Base-by-base conservation (phyloP, 257 asterid genomes). In the Solanum chiquidenum region DNA sequence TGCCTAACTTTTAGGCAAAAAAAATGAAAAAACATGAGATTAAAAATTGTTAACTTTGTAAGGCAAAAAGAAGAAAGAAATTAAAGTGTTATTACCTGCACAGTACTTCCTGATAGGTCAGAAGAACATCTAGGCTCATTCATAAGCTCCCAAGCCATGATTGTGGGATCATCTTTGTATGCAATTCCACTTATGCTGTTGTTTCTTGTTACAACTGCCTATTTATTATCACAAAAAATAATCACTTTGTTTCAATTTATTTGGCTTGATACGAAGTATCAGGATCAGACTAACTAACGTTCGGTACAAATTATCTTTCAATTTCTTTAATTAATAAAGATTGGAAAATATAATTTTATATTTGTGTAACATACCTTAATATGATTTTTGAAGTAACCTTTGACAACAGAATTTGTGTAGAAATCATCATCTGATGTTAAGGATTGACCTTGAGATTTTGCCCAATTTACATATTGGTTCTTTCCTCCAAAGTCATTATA, bases 81-180 rank as follows among this genome's bases (percentile, higher is more conserved):
- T 18, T 20, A 0, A 18, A 25, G 4, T 77, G n/a, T 13, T 25
- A 46, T 75, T 52, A 85, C 94, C 93, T 94, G 96, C 2, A 93
- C 44, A 84, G 93, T 93, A 5, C 29, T 86, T 68, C 94, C 98
- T 9, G 95, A 91, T 12, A 89, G 46, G 84, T 95, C 98, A 16
- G 92, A 86, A 46, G 71, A 23, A 90, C 98, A 94, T 83, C 98
- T 91, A 2, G 98, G 98, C 87, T 95, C 98, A 87, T 95, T 95
- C 91, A 95, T 95, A 35, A 94, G 98, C 92, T 95, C 98, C 98
- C 98, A 95, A 21, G 95, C 94, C 94, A 94, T 94, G 27, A 94
- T 92, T 40, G 93, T 93, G 5, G 98, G 94, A 35, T 95, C 98
- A 86, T 95, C 98, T 86, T 91, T 94, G 91, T 95, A 95, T 7